phyloP scores from a whole-genome alignment of 306 rosid genomes.

The Acacia crassicarpa region DNA sequence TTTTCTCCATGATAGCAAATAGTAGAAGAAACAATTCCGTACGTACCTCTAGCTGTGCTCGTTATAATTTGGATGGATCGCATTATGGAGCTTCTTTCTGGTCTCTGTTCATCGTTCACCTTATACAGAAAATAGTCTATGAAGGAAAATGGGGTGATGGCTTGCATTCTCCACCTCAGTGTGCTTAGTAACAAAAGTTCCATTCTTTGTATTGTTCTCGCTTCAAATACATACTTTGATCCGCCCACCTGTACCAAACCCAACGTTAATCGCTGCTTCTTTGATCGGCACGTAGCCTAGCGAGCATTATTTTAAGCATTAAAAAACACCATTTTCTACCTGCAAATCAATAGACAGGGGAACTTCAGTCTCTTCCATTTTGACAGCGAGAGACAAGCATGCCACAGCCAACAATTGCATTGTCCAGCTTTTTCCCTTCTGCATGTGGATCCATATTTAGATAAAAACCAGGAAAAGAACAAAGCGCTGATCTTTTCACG shows the following conservation, averaged over 20 bases:
- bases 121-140: constrained; percentile 70
- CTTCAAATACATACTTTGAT: constrained; percentile 73
- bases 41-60: constrained; percentile 58
- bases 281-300: neutral
- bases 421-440: constrained; percentile 78
- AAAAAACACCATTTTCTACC: constrained; percentile 38
- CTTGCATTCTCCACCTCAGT: constrained; percentile 88
- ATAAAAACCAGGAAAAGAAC: constrained; percentile 20
- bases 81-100: constrained; percentile 41
- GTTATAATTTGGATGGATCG: constrained; percentile 59
- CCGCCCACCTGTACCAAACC: constrained; percentile 53
- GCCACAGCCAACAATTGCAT: constrained; percentile 86
- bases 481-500: neutral
- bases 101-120: constrained; percentile 52
- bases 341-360: constrained; percentile 78
- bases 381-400: constrained; percentile 86
- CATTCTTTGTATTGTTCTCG: constrained; percentile 76
- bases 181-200: constrained; percentile 87
- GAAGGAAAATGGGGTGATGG: constrained; percentile 90
- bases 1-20: constrained; percentile 1
- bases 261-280: neutral
- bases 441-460: constrained; percentile 18
- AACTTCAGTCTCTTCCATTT: constrained; percentile 74
- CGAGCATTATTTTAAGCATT: neutral
- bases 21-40: neutral